phyloP scores from a whole-genome alignment of 1,284 basidiomycete genomes.

The Sanghuangporus baumii region DNA sequence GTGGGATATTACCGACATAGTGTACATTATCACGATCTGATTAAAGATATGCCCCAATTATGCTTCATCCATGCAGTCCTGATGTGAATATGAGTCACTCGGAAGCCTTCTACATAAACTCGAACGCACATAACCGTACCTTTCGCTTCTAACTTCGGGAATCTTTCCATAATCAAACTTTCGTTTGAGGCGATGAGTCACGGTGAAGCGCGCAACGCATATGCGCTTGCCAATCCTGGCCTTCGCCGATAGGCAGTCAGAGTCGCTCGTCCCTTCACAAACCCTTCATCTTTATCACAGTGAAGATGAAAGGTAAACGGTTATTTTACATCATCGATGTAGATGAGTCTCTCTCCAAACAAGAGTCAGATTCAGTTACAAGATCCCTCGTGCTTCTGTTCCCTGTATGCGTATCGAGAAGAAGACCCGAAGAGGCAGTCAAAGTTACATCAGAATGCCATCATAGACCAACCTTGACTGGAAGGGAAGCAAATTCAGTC shows the following conservation, averaged over 20 bases:
- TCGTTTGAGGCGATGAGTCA: background rate
- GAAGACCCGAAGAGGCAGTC: background rate
- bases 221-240: background rate
- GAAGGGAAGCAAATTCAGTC: background rate
- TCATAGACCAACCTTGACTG: background rate
- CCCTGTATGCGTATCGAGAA: background rate
- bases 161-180: background rate
- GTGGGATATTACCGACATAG: too few species aligned
- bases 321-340: background rate
- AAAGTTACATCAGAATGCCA: background rate
- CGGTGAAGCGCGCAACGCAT: background rate
- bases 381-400: background rate
- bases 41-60: too few species aligned
- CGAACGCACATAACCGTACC: background rate
- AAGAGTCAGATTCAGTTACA: background rate
- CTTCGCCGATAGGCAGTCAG: background rate
- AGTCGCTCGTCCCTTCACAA: too few species aligned
- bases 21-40: too few species aligned
- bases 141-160: background rate
- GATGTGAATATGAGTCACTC: background rate
- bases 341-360: background rate
- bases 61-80: background rate
- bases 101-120: background rate
- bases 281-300: background rate
- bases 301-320: background rate